Evolutionary conservation across 257 asterid species (phyloP).

Genomic region (Solanum microdontum): DNA sequence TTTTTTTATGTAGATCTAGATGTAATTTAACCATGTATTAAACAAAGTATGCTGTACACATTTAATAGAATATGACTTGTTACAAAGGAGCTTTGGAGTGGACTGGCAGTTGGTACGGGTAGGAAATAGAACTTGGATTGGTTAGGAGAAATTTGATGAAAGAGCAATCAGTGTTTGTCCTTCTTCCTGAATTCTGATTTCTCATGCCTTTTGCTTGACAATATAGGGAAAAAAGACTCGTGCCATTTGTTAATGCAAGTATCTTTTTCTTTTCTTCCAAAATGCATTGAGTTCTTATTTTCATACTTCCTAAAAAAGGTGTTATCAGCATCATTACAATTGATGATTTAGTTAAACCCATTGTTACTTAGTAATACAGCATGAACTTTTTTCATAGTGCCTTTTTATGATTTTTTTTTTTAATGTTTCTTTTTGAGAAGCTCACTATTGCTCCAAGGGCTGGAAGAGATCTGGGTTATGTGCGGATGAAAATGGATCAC

Average conservation of each 20-base stretch:
- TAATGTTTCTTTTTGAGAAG: conserved; percentile 24
- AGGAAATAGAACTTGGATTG: not conserved
- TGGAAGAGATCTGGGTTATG: conserved; percentile 87
- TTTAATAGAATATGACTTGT: not conserved
- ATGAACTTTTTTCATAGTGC: not conserved
- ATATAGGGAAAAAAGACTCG: not conserved
- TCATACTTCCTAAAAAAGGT: not conserved
- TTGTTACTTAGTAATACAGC: not conserved
- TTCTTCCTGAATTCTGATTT: not conserved
- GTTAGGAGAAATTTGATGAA: not conserved
- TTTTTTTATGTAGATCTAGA: not conserved
- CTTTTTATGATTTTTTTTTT: not conserved
- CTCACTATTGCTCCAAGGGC: conserved; percentile 90
- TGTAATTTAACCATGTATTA: not conserved
- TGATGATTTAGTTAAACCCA: not conserved
- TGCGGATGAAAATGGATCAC: conserved; percentile 65
- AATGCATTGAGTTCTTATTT: not conserved
- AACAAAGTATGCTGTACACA: not conserved
- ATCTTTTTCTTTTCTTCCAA: not conserved
- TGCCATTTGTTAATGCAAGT: not conserved
- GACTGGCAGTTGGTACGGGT: not conserved
- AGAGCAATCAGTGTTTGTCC: not conserved
- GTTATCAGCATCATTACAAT: not conserved
- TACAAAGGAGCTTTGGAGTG: not conserved
- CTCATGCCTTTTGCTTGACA: not conserved